phyloP scores from a whole-genome alignment of 345 rosid species.

The Eucalyptus dawsonii region DNA sequence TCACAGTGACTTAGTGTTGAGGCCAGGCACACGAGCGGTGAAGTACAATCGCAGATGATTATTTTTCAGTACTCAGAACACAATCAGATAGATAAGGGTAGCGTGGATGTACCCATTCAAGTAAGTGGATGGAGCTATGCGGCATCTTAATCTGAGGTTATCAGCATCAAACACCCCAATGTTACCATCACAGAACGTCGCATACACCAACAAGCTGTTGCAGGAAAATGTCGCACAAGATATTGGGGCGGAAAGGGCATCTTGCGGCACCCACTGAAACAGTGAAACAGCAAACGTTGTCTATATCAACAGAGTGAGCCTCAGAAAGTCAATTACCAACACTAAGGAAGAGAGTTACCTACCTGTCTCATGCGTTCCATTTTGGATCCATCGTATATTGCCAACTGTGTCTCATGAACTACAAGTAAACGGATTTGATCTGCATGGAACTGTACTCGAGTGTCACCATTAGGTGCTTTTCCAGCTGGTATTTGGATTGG shows the following conservation, averaged over 20 bases:
- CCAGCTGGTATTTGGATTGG: conserved; percentile 51
- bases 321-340: not conserved
- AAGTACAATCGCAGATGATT: not conserved
- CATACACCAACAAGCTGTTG: conserved; percentile 47
- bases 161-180: conserved; percentile 40
- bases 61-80: not conserved
- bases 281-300: not conserved
- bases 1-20: not conserved
- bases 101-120: conserved; percentile 6
- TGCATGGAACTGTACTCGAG: conserved; percentile 59
- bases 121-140: conserved; percentile 31
- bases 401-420: conserved; percentile 67
- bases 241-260: conserved; percentile 31
- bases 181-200: conserved; percentile 38
- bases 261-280: conserved; percentile 53
- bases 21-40: not conserved
- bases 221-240: conserved; percentile 48
- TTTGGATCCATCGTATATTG: conserved; percentile 61
- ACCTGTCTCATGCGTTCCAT: conserved; percentile 64
- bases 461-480: conserved; percentile 41
- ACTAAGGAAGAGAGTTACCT: not conserved
- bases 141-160: conserved; percentile 24
- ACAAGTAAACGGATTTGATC: conserved; percentile 58
- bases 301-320: not conserved
- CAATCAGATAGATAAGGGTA: not conserved